Evolutionary conservation across 225 moss, liverwort and hornwort species (phyloP), one percentile per base, ranked within the genome.

Genomic region (Lunularia cruciata): DNA sequence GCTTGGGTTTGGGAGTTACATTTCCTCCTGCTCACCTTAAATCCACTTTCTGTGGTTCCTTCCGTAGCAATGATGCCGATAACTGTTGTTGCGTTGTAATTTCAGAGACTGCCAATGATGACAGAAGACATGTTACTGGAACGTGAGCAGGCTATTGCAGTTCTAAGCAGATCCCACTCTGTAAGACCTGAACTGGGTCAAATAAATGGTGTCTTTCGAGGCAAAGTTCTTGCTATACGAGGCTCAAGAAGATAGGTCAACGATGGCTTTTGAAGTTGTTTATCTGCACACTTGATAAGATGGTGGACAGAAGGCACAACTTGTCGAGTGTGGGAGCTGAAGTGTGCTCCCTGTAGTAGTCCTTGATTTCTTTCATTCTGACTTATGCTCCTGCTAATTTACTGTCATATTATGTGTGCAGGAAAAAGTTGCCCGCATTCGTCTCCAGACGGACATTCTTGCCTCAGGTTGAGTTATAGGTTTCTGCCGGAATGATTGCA

Each of bases 71-170:
- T 61, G 34, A 61, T 15, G 3, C 39, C 61, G 2, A 38, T 25
- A n/a, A n/a, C n/a, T n/a, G n/a, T 39, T 26, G 27, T 26, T 13
- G 26, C 20, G 1, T 51, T 22, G 1, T 69, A 57, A 55, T 47
- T 6, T 11, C 85, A 96, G 95, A 90, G 84, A 81, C 58, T 83
- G 38, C 95, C 90, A 39, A 34, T 88, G 66, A 86, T 92, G 83
- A 96, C 95, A 23, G 88, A 96, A 79, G 95, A 96, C 57, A 96
- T 96, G 95, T 61, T 96, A 63, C 78, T 88, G 79, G 90, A 96
- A 78, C 88, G 87, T 16, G 90, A 87, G 72, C 88, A 90, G 49
- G 86, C 88, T 25, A 77, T 92, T 57, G 90, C 90, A 70, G 83
- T 90, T 60, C 79, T 92, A 65, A 83, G 76, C 69, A 78, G 78